Base-by-base conservation (phyloP, 306 rosid genomes). In the barrel medic (Medicago truncatula) region DNA sequence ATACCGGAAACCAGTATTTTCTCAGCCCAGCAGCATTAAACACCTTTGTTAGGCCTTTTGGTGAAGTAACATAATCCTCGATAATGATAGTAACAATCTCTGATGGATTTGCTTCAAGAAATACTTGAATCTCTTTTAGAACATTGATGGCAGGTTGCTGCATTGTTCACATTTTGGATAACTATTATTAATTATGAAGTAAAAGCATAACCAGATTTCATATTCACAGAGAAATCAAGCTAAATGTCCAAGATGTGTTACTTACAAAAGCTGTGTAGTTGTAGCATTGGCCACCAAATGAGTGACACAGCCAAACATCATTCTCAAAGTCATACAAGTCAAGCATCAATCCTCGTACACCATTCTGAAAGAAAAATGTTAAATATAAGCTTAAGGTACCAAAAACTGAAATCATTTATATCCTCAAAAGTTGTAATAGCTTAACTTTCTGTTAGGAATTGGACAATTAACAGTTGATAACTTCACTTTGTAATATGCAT, bases 251-350 rank as follows among this genome's bases (percentile, higher is more conserved):
- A 62, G n/a, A 60, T 44, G 82, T 78, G 0, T 56, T 10, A 87
- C 98, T 92, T 88, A 95, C 99, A 81, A 95, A 95, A 71, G 99
- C 90, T 23, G 99, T 95, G 78, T 71, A 87, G 84, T 95, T 89
- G 86, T 80, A 84, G 85, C 99, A 95, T 46, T 84, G 81, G 80
- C 99, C 97, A 40, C 91, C 85, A 73, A 69, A 84, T 60, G 91
- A 87, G 81, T 95, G 99, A 83, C 99, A 95, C 53, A 95, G 49
- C 99, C 99, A 95, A 72, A 90, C 76, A 56, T 89, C 97, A 57
- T 89, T 89, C 82, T 76, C 53, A 64, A 89, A 95, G 85, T 95
- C 97, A 71, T 95, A 95, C 89, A 89, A 36, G 81, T 95, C 99
- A 9, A 95, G 97, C 99, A 95, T 92, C 38, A 95, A 83, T 6